These are phyloP conservation scores for Pythium phragmitis DNA, from an alignment of 352 stramenopile species.

Conservation along the genomic window DNA sequence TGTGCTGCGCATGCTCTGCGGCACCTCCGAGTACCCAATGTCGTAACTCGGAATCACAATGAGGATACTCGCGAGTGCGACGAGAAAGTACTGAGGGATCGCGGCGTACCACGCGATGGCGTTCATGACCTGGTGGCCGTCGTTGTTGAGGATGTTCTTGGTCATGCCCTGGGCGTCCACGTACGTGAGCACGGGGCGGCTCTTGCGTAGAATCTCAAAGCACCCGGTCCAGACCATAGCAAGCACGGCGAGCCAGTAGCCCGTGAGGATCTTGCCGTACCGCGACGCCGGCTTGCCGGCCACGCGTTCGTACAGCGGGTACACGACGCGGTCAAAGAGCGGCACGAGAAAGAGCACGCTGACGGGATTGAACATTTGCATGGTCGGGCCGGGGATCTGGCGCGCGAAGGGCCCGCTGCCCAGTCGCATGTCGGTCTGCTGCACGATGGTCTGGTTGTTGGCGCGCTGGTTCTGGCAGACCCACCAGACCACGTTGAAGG, in stretches of 20 bases:
- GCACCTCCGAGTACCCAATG: conserved; percentile 45
- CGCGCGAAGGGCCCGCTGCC: conserved; percentile 23
- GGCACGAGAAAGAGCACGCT: conserved; percentile 40
- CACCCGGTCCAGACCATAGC: conserved; percentile 27
- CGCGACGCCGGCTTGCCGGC: conserved; percentile 37
- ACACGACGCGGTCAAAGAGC: conserved; percentile 38
- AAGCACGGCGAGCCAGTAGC: conserved; percentile 17
- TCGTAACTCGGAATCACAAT: conserved; percentile 34
- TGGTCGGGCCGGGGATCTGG: conserved; percentile 48
- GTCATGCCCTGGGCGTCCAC: conserved; percentile 16
- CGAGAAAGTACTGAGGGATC: conserved; percentile 45
- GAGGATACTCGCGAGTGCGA: conserved; percentile 28
- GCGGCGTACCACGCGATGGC: conserved; percentile 37
- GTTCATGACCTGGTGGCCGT: conserved; percentile 27
- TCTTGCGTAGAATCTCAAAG: conserved; percentile 25
- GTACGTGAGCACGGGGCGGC: conserved; percentile 24
- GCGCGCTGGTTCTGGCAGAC: conserved; percentile 65
- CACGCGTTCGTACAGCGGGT: conserved; percentile 40
- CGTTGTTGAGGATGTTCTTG: conserved; percentile 22
- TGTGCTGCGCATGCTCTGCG: conserved; percentile 32
- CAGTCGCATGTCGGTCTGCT: conserved; percentile 57
- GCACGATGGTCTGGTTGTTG: conserved; percentile 70
- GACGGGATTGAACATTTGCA: conserved; percentile 50
- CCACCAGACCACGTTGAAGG: conserved; percentile 64
- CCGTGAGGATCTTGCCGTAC: conserved; percentile 26